Base-by-base conservation (phyloP, 2,329 filamentous ascomycete genomes). In the Neopestalotiopsis clavispora region DNA sequence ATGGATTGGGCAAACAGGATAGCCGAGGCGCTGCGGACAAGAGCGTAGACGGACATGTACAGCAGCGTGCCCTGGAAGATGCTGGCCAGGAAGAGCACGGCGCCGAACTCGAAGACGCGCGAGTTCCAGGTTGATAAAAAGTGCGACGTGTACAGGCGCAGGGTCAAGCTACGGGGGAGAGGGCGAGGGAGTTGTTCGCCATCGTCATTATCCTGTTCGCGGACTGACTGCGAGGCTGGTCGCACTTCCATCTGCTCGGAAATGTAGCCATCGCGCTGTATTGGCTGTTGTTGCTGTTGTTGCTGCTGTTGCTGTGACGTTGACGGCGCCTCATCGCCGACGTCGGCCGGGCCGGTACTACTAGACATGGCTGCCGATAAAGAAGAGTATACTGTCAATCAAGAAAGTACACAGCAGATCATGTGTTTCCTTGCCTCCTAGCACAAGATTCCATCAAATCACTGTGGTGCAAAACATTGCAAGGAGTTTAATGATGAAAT, bases 31-130 rank as follows among this genome's bases (percentile, higher is more conserved):
- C 87, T 84, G 28, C 92, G 86, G 4, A 85, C 81, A 6, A 94
- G 79, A 0, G 91, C 91, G 74, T 94, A 94, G n/a, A 91, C 80
- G 0, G 91, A 93, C 68, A 90, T 84, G 45, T 89, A 91, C 28
- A 92, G 82, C 28, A 94, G 80, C 0, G 90, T 92, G 0, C 83
- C 79, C 0, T 86, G 86, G 72, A 84, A 90, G 60, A 88, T 83
- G 1, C 82, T 78, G 0, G 87, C 87, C 10, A 90, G 80, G 76
- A 86, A 90, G 5, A 90, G 80, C 4, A 91, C 86, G 5, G 87
- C 85, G 38, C 84, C 89, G 68, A 91, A 91, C 74, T 91, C 89
- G 71, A 91, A 91, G 67, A 89, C 79, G 23, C 89, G 86, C 0
- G 88, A 87, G 76, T 91, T 91, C 87, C 87, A 90, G 63, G 89